Evolutionary conservation across 192 early-diverging fungal genomes (phyloP).

Genomic region (Gigaspora rosea): DNA sequence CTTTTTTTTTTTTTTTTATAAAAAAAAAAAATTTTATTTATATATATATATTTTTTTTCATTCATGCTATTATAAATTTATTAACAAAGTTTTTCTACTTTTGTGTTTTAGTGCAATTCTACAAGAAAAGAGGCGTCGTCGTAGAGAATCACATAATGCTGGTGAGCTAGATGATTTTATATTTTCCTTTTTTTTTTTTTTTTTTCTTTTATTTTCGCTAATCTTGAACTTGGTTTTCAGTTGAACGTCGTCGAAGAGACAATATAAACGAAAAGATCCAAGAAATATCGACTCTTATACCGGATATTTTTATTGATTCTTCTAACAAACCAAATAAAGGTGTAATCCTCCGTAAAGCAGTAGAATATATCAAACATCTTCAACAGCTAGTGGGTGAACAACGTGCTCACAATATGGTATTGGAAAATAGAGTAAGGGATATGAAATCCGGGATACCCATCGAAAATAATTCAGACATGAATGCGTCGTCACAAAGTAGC

Average conservation of each 20-base stretch:
- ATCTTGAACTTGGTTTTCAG: conserved; percentile 38
- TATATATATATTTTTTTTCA: too few species aligned
- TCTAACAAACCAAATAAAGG: conserved; percentile 96
- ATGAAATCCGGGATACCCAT: too few species aligned
- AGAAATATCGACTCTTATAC: conserved; percentile 84
- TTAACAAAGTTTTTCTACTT: neutral
- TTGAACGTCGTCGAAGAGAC: conserved; percentile 92
- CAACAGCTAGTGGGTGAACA: conserved; percentile 67
- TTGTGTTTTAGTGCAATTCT: conserved; percentile 31
- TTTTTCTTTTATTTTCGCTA: neutral
- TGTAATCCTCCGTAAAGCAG: conserved; percentile 87
- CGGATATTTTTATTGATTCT: conserved; percentile 71
- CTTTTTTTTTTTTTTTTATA: conserved; percentile 9
- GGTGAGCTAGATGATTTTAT: conserved; percentile 29
- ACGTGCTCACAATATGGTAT: conserved; percentile 66
- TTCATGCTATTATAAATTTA: neutral
- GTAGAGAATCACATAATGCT: conserved; percentile 97
- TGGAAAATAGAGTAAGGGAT: conserved; percentile 49
- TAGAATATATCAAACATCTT: conserved; percentile 90
- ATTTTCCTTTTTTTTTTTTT: neutral
- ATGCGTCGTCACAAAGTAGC: too few species aligned
- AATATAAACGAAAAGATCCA: conserved; percentile 99
- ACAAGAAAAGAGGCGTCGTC: conserved; percentile 84
- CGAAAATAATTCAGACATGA: too few species aligned
- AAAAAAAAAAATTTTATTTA: too few species aligned